These are phyloP conservation scores for Tripterygium wilfordii DNA, from an alignment of 177 flowering plant species.

Conservation along the genomic window DNA sequence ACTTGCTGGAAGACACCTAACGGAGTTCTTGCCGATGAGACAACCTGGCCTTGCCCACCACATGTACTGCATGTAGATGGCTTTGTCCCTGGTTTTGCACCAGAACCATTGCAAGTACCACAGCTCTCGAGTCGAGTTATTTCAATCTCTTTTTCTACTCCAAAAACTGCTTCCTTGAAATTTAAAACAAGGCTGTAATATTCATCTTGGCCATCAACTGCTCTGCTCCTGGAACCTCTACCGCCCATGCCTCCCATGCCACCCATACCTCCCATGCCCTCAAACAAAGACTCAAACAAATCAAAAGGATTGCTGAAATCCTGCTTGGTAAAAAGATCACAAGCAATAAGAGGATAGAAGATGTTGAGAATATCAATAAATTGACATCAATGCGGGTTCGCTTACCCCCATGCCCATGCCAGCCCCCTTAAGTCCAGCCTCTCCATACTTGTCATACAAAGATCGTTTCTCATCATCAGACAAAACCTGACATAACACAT, in stretches of 20 bases:
- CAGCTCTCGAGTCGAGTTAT: slow-evolving; percentile 74
- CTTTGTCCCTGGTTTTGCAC: slow-evolving; percentile 75
- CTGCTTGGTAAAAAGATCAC: slow-evolving; percentile 25
- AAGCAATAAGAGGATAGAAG: neutral
- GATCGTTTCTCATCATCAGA: slow-evolving; percentile 96
- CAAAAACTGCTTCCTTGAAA: slow-evolving; percentile 92
- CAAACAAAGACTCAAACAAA: slow-evolving; percentile 75
- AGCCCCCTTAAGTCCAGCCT: slow-evolving; percentile 91
- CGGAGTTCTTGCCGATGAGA: slow-evolving; percentile 79
- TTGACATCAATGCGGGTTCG: neutral
- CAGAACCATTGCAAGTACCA: slow-evolving; percentile 70
- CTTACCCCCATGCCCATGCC: slow-evolving; percentile 91
- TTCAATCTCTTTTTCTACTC: slow-evolving; percentile 88
- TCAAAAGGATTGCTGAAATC: slow-evolving; percentile 93
- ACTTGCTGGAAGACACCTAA: slow-evolving; percentile 88
- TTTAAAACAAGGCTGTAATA: slow-evolving; percentile 61
- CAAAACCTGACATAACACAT: slow-evolving; percentile 49
- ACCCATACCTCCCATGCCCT: slow-evolving; percentile 72
- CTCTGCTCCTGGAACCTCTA: slow-evolving; percentile 56
- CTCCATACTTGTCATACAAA: slow-evolving; percentile 86
- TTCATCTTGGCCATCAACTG: slow-evolving; percentile 80
- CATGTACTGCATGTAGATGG: slow-evolving; percentile 71
- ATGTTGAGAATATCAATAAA: neutral
- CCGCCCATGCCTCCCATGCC: slow-evolving; percentile 64
- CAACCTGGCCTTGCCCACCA: slow-evolving; percentile 90